Percentiles rank a stretch among this genome's conserved stretches.
Conservation (phyloP, 441 rosid species). For the Adansonia grandidieri region DNA sequence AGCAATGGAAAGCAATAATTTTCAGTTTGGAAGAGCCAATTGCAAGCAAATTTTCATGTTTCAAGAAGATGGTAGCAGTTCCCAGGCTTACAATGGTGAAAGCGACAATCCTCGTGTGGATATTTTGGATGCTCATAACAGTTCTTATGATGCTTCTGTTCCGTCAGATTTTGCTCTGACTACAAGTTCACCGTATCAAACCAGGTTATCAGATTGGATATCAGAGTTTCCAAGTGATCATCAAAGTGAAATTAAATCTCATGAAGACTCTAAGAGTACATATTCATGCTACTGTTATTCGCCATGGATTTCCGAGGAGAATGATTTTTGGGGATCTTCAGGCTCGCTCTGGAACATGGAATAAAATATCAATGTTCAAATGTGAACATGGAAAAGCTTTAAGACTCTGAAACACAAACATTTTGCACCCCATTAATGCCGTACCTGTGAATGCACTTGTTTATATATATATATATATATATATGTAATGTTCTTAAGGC, state of each 20-base stretch:
- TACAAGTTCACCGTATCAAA: conserved; percentile 60
- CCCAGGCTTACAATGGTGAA: conserved; percentile 24
- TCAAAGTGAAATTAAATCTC: conserved; percentile 32
- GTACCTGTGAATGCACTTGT: neutral
- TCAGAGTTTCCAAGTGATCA: conserved; percentile 41
- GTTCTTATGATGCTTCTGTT: conserved; percentile 25
- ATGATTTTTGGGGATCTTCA: conserved; percentile 45
- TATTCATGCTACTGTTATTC: conserved; percentile 32
- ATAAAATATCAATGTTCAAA: conserved; percentile 14
- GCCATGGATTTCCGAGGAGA: conserved; percentile 42
- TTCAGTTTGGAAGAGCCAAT: conserved; percentile 24
- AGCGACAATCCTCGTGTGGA: conserved; percentile 29
- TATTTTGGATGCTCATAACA: conserved; percentile 25
- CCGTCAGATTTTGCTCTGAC: conserved; percentile 35
- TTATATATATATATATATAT: neutral
- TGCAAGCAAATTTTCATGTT: conserved; percentile 28
- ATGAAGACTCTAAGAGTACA: conserved; percentile 23
- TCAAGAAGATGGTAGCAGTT: conserved; percentile 24
- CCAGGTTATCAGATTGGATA: conserved; percentile 57
- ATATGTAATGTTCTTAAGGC: neutral
- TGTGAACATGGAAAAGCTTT: neutral
- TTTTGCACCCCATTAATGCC: neutral
- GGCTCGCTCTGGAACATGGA: conserved; percentile 59
- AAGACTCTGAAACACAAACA: neutral
- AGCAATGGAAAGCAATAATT: neutral